phyloP scores from a whole-genome alignment of 176 grass and related monocot species.

The Carex littledalei region DNA sequence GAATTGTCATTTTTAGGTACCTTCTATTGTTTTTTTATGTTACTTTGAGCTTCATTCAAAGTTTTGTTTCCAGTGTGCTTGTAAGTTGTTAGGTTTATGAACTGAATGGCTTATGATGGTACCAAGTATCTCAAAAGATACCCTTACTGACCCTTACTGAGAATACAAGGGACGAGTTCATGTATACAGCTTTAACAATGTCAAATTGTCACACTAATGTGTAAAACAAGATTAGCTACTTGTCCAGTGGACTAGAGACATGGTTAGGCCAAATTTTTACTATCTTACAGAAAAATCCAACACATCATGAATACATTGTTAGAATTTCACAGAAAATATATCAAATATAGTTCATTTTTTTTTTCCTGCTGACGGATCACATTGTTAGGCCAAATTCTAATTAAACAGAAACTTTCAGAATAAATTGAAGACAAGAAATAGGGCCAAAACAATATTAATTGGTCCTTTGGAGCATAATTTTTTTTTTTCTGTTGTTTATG shows the following conservation, averaged over 20 bases:
- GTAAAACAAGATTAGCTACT: neutral
- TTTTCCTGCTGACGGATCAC: neutral
- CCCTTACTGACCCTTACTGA: neutral
- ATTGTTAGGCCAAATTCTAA: neutral
- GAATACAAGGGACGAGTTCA: neutral
- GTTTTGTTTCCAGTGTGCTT: neutral
- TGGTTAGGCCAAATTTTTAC: neutral
- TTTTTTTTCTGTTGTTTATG: too few species aligned
- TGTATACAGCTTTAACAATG: neutral
- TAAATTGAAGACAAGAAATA: neutral
- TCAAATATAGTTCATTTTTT: neutral
- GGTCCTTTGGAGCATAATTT: neutral
- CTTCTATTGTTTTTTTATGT: neutral
- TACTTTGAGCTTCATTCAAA: neutral
- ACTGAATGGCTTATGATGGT: neutral
- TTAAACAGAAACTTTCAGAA: neutral
- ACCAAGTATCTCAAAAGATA: neutral
- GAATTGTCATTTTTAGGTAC: conserved; percentile 82
- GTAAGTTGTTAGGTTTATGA: neutral
- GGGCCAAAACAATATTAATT: neutral
- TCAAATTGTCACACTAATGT: neutral
- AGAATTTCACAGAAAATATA: neutral
- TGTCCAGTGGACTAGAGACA: neutral
- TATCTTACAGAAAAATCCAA: neutral
- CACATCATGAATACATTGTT: neutral